phyloP scores from a whole-genome alignment of 192 early-diverging fungal genomes.

The Umbelopsis vinacea region DNA sequence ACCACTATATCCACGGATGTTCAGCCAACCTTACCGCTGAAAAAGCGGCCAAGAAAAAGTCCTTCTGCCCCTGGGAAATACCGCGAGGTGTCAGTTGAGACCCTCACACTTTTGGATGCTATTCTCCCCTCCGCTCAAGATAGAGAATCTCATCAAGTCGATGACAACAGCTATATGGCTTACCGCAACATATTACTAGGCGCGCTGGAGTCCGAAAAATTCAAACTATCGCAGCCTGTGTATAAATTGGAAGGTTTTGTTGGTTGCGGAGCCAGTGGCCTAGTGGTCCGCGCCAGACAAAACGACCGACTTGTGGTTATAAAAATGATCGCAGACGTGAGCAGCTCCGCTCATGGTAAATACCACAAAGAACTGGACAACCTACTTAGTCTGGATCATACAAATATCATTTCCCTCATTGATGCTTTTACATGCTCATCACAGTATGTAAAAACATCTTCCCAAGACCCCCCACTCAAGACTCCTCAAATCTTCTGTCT shows the following conservation, averaged over 20 bases:
- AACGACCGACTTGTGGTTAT: conserved; percentile 17
- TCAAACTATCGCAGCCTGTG: not conserved
- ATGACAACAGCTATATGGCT: conserved; percentile 5
- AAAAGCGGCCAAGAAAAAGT: conserved; percentile 14
- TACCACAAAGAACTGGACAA: conserved; percentile 25
- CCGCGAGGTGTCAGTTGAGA: not conserved
- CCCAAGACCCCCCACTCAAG: conserved; percentile 17
- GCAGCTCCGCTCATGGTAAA: conserved; percentile 17
- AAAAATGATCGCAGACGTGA: conserved; percentile 23
- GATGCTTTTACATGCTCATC: conserved; percentile 27
- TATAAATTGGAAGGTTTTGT: conserved; percentile 25
- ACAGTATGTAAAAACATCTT: not conserved
- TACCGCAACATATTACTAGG: conserved; percentile 15
- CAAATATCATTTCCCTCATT: conserved; percentile 8
- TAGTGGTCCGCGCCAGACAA: conserved; percentile 19
- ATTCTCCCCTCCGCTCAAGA: conserved; percentile 16
- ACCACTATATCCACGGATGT: conserved; percentile 10
- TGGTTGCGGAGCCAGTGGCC: conserved; percentile 26
- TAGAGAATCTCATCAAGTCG: conserved; percentile 20
- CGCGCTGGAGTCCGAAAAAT: not conserved
- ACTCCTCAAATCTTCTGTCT: conserved; percentile 19
- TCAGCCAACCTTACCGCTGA: conserved; percentile 13
- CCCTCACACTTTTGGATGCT: conserved; percentile 12
- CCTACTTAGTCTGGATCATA: not conserved
- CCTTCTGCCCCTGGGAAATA: conserved; percentile 4